Conservation (phyloP, 1,139 yeast species). For the Pichia inconspicua region DNA sequence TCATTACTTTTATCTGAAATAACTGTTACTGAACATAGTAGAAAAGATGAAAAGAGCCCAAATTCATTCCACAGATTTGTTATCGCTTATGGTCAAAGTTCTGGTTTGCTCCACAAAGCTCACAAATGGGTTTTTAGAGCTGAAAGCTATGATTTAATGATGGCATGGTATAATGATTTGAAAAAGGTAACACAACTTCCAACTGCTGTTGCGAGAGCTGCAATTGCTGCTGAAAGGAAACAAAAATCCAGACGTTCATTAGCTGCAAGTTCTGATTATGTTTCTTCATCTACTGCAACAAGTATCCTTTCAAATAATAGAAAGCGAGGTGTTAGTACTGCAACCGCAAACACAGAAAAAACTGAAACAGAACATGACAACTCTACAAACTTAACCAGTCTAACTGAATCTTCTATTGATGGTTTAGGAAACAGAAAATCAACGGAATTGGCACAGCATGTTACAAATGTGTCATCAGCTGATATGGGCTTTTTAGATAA, state of each 20-base stretch:
- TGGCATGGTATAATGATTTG: constrained; percentile 77
- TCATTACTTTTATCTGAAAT: constrained; percentile 78
- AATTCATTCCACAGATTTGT: constrained; percentile 71
- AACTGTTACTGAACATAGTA: constrained; percentile 72
- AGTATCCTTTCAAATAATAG: constrained; percentile 9
- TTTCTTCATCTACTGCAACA: constrained; percentile 6
- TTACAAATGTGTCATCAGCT: constrained; percentile 7
- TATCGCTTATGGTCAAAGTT: constrained; percentile 57
- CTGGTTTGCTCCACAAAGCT: constrained; percentile 61
- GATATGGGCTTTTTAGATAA: constrained; percentile 12
- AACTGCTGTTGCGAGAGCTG: constrained; percentile 45
- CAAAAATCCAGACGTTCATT: constrained; percentile 16
- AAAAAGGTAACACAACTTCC: constrained; percentile 54
- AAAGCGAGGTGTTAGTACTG: constrained; percentile 12
- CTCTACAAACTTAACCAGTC: not conserved
- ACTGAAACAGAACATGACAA: constrained; percentile 7
- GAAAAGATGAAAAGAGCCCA: constrained; percentile 53
- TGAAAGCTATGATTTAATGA: constrained; percentile 69
- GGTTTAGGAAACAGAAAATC: not conserved
- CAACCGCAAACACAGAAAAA: constrained; percentile 9
- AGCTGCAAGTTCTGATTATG: constrained; percentile 5
- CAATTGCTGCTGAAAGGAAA: constrained; percentile 32
- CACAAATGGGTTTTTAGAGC: constrained; percentile 93
- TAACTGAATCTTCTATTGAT: not conserved
- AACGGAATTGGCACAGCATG: constrained; percentile 5